Evolutionary conservation across 495 filamentous ascomycete species (phyloP).

Genomic region (Lentithecium fluviatile): DNA sequence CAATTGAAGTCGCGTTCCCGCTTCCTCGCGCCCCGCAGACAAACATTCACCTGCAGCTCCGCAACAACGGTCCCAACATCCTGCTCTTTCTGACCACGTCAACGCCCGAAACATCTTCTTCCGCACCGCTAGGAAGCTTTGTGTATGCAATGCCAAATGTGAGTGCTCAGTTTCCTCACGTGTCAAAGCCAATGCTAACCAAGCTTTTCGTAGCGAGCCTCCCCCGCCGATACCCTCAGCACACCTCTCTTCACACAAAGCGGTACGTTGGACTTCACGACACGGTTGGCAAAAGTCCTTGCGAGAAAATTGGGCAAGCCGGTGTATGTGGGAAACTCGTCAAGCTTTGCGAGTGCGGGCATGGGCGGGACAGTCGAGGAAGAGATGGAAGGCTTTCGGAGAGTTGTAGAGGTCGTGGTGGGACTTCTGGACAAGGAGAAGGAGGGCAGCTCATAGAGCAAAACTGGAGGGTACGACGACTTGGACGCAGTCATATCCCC

Average conservation of each 20-base stretch:
- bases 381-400: conserved; percentile 84
- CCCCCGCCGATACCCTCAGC: conserved; percentile 61
- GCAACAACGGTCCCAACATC: conserved; percentile 62
- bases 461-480: no score
- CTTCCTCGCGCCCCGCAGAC: conserved; percentile 75
- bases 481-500: no score
- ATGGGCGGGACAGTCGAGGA: conserved; percentile 81
- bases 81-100: conserved; percentile 76
- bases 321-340: conserved; percentile 80
- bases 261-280: conserved; percentile 79
- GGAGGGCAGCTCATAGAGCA: background rate
- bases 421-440: conserved; percentile 50
- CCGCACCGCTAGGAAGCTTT: conserved; percentile 69
- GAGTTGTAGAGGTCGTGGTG: conserved; percentile 67
- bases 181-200: conserved; percentile 4
- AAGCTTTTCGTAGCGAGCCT: conserved; percentile 47
- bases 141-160: conserved; percentile 93
- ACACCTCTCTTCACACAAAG: conserved; percentile 76
- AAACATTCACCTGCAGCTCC: conserved; percentile 75
- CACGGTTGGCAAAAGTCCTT: conserved; percentile 77
- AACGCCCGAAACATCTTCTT: conserved; percentile 51
- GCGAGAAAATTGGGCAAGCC: conserved; percentile 66
- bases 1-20: conserved; percentile 70
- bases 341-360: conserved; percentile 63
- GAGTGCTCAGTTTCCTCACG: conserved; percentile 36